Base-by-base conservation (phyloP, 805 yeast species). In the Phaffomyces opuntiae region DNA sequence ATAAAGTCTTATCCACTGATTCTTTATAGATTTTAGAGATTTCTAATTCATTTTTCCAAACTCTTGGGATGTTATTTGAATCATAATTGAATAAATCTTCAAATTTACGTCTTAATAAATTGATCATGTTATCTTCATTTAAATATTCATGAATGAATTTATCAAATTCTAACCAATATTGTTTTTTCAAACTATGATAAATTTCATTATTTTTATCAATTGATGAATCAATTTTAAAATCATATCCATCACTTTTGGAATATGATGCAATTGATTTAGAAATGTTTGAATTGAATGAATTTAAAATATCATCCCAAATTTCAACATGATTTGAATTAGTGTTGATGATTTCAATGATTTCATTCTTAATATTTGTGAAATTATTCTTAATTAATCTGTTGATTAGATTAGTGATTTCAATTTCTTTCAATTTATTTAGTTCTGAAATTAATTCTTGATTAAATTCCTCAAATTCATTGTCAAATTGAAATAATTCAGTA, bases 41-140 rank as follows among this genome's bases (percentile, higher is more conserved):
- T 54, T 90, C 95, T 37, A 70, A 72, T 29, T 82, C 75, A 45
- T 79, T 81, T 52, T 77, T 80, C 86, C 95, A 91, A 31, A 90
- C 70, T 35, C 80, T 74, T 13, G 99, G 99, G 27, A 87, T 64
- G 3, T 90, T 95, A 49, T 81, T 75, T 33, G 75, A 81, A 61
- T 89, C 96, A 61, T 85, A 93, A 54, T 91, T 74, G 68, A 93
- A 91, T 38, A 65, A 69, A 47, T 81, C 87, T 55, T 91, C 97
- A 66, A 93, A 91, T 48, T 78, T 69, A 49, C 87, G 95, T 59
- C 87, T 80, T 59, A 91, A 64, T 25, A 87, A 72, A 44, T 72
- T 68, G 2, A 83, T 69, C 8, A 86, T 76, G 19, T 75, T 78
- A 44, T 86, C 96, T 48, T 78, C 83, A 27, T 78, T 74, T 41